Percentiles rank a stretch among this genome's conserved stretches.
Conservation (phyloP, 371 early-diverging fungal species). For the Paraphysoderma sedebokerense region DNA sequence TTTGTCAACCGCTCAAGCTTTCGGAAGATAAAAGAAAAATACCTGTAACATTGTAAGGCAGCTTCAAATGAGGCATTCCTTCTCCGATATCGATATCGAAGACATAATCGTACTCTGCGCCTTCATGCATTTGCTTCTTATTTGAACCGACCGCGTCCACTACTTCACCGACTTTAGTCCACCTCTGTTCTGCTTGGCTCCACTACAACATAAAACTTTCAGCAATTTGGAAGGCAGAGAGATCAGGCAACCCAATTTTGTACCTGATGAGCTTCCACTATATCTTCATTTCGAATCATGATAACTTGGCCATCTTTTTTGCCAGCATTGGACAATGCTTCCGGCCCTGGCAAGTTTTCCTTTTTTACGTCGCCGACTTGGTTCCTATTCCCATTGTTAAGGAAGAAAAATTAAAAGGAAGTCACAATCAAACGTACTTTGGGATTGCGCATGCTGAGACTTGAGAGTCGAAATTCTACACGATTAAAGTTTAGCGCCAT, state of each 20-base stretch:
- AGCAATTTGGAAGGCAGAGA: background rate
- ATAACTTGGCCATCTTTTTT: constrained; percentile 68
- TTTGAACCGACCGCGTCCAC: constrained; percentile 69
- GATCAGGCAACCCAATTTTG: background rate
- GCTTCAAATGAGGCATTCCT: constrained; percentile 59
- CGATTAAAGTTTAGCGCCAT: no score
- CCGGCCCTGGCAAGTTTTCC: constrained; percentile 56
- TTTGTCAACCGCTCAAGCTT: background rate
- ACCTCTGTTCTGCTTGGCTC: constrained; percentile 35
- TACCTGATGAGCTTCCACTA: constrained; percentile 13
- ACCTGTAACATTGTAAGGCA: constrained; percentile 79
- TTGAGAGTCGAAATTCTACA: no score
- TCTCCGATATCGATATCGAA: constrained; percentile 89
- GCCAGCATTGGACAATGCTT: constrained; percentile 53
- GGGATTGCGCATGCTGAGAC: background rate
- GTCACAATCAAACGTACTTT: background rate
- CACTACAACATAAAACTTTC: constrained; percentile 29
- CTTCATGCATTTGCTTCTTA: constrained; percentile 58
- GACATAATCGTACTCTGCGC: constrained; percentile 91
- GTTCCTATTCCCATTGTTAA: constrained; percentile 23
- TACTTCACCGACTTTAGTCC: constrained; percentile 89
- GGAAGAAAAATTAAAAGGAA: constrained; percentile 8
- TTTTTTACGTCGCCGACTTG: constrained; percentile 77
- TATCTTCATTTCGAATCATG: constrained; percentile 46
- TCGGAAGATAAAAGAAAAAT: background rate